Conservation (phyloP, 1,284 basidiomycete species). For the Irpex sp. region DNA sequence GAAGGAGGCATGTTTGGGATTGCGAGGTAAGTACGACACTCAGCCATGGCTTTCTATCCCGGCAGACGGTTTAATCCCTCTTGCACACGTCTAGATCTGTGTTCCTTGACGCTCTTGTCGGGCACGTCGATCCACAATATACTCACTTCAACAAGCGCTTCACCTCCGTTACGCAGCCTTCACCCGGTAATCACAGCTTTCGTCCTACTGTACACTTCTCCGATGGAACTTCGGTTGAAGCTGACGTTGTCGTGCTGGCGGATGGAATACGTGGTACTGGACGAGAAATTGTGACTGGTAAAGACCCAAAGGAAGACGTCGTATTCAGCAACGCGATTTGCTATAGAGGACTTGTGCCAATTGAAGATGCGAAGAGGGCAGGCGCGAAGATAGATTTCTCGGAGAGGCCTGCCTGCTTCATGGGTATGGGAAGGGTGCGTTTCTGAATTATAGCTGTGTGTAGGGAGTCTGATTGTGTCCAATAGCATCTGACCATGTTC, state of each 20-base stretch:
- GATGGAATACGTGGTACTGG: constrained; percentile 46
- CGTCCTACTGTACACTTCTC: constrained; percentile 35
- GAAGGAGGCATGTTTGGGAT: constrained; percentile 27
- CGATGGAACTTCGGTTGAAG: constrained; percentile 38
- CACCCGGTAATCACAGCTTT: constrained; percentile 16
- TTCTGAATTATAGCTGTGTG: too few relatives aligned
- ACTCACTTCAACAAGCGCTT: constrained; percentile 49
- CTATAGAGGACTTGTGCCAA: constrained; percentile 39
- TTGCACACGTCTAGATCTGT: constrained; percentile 31
- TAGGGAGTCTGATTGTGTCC: too few relatives aligned
- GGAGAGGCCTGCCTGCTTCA: neutral
- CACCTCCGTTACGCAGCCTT: constrained; percentile 24
- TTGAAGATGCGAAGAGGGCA: constrained; percentile 29
- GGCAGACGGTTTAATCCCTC: neutral
- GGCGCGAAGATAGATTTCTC: constrained; percentile 33
- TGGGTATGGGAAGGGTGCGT: constrained; percentile 10
- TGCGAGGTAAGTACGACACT: constrained; percentile 8
- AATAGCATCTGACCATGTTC: constrained; percentile 6
- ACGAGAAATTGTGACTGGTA: constrained; percentile 31
- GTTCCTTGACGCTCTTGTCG: constrained; percentile 42
- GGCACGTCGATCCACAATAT: constrained; percentile 34
- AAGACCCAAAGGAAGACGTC: constrained; percentile 21
- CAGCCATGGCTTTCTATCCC: constrained; percentile 12
- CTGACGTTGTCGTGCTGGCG: constrained; percentile 46
- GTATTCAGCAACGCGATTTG: constrained; percentile 39